Evolutionary conservation across 495 filamentous ascomycete genomes (phyloP).

Genomic region (Bacidia gigantensis): DNA sequence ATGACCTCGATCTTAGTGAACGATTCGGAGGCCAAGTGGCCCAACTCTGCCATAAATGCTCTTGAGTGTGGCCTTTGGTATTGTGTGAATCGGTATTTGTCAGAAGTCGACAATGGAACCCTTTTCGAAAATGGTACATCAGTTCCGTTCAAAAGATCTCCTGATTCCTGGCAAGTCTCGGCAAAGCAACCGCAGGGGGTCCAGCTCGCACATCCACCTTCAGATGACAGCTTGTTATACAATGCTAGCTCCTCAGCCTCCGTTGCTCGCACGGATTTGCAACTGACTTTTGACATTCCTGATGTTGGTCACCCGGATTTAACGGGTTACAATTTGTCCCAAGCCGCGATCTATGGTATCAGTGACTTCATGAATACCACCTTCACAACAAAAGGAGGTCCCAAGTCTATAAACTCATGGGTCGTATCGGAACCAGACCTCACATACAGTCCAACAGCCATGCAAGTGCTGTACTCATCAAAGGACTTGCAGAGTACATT

Average conservation of each 20-base stretch:
- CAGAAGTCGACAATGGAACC: neutral
- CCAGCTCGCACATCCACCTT: neutral
- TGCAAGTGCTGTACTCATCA: neutral
- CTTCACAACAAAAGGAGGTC: neutral
- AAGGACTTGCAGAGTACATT: neutral
- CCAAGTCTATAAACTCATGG: neutral
- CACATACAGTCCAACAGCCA: neutral
- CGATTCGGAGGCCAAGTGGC: neutral
- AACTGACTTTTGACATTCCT: neutral
- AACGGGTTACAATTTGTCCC: neutral
- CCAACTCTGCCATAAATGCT: neutral
- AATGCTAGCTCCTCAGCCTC: neutral
- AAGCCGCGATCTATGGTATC: neutral
- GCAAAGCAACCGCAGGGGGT: neutral
- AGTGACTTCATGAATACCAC: neutral
- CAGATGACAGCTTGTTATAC: neutral
- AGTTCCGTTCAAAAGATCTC: neutral
- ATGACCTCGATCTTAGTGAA: neutral
- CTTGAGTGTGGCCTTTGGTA: neutral
- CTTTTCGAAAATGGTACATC: neutral
- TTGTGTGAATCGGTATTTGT: neutral
- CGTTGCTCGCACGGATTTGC: neutral
- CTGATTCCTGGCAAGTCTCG: neutral
- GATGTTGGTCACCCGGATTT: too few relatives aligned
- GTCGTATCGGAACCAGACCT: neutral